A percentile compares a stretch with the other conserved stretches of the same genome.
Conservation (phyloP, 1,284 basidiomycete genomes). For the Sporisorium graminicola region DNA sequence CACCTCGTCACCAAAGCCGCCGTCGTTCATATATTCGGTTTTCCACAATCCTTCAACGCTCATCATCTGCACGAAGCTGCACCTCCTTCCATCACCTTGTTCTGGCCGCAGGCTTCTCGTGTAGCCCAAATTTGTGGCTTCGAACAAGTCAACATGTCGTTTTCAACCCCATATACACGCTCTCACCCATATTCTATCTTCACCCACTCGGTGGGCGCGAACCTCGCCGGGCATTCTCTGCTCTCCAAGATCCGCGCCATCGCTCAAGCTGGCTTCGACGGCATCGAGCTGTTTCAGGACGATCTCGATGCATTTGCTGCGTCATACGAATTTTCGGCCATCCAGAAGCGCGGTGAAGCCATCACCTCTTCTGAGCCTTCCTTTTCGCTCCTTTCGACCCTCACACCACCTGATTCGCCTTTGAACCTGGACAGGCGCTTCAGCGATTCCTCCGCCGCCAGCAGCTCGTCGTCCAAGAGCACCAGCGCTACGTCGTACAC, state of each 20-base stretch:
- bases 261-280: constrained; percentile 61
- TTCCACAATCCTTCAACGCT: neutral
- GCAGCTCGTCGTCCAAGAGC: constrained; percentile 14
- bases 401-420: constrained; percentile 55
- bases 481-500: constrained; percentile 41
- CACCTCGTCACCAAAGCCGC: neutral
- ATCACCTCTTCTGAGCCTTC: neutral
- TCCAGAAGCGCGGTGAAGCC: constrained; percentile 26
- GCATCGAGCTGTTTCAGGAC: constrained; percentile 69
- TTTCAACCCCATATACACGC: constrained; percentile 9
- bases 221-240: constrained; percentile 61
- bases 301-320: constrained; percentile 67
- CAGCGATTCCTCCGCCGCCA: constrained; percentile 15
- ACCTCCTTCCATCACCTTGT: too few species aligned
- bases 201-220: constrained; percentile 55
- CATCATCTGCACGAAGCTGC: neutral
- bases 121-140: neutral
- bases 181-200: constrained; percentile 52
- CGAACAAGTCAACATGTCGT: constrained; percentile 14
- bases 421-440: constrained; percentile 25
- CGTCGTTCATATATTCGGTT: neutral
- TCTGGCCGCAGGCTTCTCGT: too few species aligned
- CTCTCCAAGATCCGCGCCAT: constrained; percentile 65
- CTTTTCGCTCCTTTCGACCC: neutral
- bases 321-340: constrained; percentile 47